Evolutionary conservation across 169 alveolate genomes (phyloP), one percentile per base, ranked within the genome.

Genomic region (Plasmodium ovale): DNA sequence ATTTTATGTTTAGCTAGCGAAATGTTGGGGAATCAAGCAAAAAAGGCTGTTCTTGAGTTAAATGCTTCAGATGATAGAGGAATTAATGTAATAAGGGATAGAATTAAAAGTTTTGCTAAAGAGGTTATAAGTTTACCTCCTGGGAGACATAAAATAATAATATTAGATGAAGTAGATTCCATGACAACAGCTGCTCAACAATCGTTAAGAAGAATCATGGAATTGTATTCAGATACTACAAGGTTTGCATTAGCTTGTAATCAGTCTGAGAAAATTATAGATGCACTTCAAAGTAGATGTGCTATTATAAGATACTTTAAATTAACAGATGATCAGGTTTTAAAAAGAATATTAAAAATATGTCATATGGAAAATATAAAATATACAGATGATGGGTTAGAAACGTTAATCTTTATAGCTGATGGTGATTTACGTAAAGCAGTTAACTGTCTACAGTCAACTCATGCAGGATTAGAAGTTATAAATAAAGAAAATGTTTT

Each of bases 61-160:
- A 99, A 99, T 82, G 99, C 99, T 19, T 97, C 99, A 3, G 99
- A 99, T 89, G 99, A 98, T 82, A 91, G 99, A 85, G 99, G 99
- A 6, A 98, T 99, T 27, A 99, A 98, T 53, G 99, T 98, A 1
- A 99, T 99, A 37, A 93, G 99, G 56, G 99, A 98, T 71, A 96
- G 96, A 92, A 98, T 99, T 60, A 99, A 99, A 93, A 93, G 95
- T 64, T 72, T 99, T 97, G 99, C 99, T 25, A 95, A 97, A 92
- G 97, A 98, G 93, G 94, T 97, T 68, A 96, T 97, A 44, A 95
- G 94, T 65, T 94, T 99, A 21, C 99, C 99, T 0, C 94, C 95
- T 21, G 99, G 99, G 44, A 82, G 96, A 84, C 99, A 98, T 88
- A 98, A 99, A 94, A 97, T 99, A 39, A 97, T 99, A 44, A 98